phyloP scores from a whole-genome alignment of 176 grass and related monocot species.

The Typha latifolia region DNA sequence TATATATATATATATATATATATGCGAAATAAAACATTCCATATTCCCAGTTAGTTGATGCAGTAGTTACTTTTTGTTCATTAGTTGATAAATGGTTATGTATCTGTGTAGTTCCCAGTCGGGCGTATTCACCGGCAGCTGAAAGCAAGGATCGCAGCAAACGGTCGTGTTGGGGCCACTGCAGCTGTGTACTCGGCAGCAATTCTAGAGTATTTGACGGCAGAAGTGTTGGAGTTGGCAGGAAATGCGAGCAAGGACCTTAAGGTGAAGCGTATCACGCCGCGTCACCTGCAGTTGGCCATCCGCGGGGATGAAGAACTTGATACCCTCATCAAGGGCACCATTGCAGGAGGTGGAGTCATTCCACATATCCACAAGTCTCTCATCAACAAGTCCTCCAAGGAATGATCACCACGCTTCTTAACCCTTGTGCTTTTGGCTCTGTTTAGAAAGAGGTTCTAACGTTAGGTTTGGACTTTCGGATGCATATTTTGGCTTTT shows the following conservation, averaged over 20 bases:
- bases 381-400: constrained; percentile 70
- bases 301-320: constrained; percentile 68
- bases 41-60: neutral
- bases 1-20: neutral
- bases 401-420: constrained; percentile 29
- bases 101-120: constrained; percentile 49
- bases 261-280: constrained; percentile 69
- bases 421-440: too few species aligned
- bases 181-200: constrained; percentile 59
- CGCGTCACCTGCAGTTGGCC: constrained; percentile 59
- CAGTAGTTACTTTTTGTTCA: too few species aligned
- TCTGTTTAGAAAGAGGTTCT: too few species aligned
- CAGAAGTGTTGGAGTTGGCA: constrained; percentile 56
- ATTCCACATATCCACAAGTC: constrained; percentile 75
- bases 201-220: constrained; percentile 49
- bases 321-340: constrained; percentile 66
- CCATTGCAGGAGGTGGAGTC: constrained; percentile 60
- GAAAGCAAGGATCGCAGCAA: constrained; percentile 52
- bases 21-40: neutral
- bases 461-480: too few species aligned
- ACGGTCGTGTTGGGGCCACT: constrained; percentile 60
- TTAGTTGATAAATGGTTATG: neutral
- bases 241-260: constrained; percentile 69
- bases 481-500: too few species aligned
- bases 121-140: constrained; percentile 60